Conservation (phyloP, 2,329 filamentous ascomycete species). For the Metarhizium robertsii region DNA sequence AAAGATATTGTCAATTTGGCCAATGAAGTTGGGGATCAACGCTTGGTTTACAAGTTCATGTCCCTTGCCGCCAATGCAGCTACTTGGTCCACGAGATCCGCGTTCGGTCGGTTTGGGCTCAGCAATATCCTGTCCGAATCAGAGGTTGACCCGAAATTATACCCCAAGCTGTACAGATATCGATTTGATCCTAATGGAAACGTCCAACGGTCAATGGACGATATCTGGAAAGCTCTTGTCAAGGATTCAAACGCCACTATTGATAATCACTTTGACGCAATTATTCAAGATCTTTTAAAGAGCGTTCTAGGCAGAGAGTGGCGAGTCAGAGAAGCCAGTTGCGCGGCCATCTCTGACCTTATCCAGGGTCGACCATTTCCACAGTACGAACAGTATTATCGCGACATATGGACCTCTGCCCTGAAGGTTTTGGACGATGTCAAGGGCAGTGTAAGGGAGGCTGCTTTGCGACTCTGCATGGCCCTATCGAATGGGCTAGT, state of each 20-base stretch:
- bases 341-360: conserved; percentile 79
- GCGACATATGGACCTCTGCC: conserved; percentile 74
- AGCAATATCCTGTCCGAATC: conserved; percentile 88
- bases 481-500: conserved; percentile 78
- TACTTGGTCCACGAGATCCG: conserved; percentile 94
- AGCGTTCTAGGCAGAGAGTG: conserved; percentile 87
- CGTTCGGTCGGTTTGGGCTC: conserved; percentile 88
- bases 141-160: conserved; percentile 81
- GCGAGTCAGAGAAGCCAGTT: conserved; percentile 87
- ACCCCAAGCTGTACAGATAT: conserved; percentile 90
- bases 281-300: conserved; percentile 77
- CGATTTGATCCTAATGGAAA: conserved; percentile 91
- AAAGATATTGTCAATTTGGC: conserved; percentile 94
- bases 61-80: conserved; percentile 90
- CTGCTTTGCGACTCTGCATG: conserved; percentile 75
- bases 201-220: conserved; percentile 90
- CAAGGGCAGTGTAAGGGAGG: conserved; percentile 76
- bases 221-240: conserved; percentile 94
- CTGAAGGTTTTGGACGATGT: conserved; percentile 95
- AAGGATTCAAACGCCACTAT: conserved; percentile 74
- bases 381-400: conserved; percentile 76
- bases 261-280: conserved; percentile 74
- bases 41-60: conserved; percentile 98
- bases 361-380: conserved; percentile 69
- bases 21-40: conserved; percentile 93